A percentile compares a stretch with the other conserved stretches of the same genome.
Conservation (phyloP, 768 basidiomycete species). For the Gautieria morchelliformis region DNA sequence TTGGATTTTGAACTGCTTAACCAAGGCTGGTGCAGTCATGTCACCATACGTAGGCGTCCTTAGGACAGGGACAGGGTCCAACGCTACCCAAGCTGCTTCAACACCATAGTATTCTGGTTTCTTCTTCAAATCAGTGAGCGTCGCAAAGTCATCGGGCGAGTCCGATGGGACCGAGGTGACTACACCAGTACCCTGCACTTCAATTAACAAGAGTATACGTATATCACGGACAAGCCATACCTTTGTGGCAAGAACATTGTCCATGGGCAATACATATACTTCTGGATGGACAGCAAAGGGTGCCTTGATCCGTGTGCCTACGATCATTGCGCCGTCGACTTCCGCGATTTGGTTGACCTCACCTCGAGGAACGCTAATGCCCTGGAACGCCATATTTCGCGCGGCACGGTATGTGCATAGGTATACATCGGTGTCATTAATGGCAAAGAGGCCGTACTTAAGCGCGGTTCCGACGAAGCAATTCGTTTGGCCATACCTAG, state of each 20-base stretch:
- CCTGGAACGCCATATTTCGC: slow-evolving; percentile 98
- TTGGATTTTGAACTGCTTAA: slow-evolving; percentile 87
- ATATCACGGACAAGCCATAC: slow-evolving; percentile 24
- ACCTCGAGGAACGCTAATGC: slow-evolving; percentile 63
- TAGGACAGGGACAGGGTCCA: slow-evolving; percentile 83
- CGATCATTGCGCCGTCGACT: slow-evolving; percentile 66
- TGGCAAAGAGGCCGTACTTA: slow-evolving; percentile 89
- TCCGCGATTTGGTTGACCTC: slow-evolving; percentile 65
- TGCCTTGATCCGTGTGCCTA: slow-evolving; percentile 87
- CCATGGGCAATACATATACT: slow-evolving; percentile 98
- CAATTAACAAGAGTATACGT: background rate
- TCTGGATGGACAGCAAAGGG: slow-evolving; percentile 75
- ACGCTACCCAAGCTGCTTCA: slow-evolving; percentile 74
- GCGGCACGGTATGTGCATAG: slow-evolving; percentile 83
- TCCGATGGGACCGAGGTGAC: slow-evolving; percentile 98
- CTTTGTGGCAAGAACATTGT: slow-evolving; percentile 92
- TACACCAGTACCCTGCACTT: slow-evolving; percentile 78
- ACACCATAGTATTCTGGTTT: slow-evolving; percentile 97
- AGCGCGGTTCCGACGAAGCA: slow-evolving; percentile 88
- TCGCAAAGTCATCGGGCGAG: slow-evolving; percentile 93
- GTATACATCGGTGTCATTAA: slow-evolving; percentile 80
- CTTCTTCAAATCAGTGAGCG: slow-evolving; percentile 84
- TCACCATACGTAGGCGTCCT: slow-evolving; percentile 89
- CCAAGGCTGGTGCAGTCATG: slow-evolving; percentile 72
- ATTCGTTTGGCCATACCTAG: slow-evolving; percentile 95